Percentiles rank a stretch among this genome's conserved stretches.
Conservation (phyloP, 345 rosid genomes). For the Rhodomyrtus tomentosa region DNA sequence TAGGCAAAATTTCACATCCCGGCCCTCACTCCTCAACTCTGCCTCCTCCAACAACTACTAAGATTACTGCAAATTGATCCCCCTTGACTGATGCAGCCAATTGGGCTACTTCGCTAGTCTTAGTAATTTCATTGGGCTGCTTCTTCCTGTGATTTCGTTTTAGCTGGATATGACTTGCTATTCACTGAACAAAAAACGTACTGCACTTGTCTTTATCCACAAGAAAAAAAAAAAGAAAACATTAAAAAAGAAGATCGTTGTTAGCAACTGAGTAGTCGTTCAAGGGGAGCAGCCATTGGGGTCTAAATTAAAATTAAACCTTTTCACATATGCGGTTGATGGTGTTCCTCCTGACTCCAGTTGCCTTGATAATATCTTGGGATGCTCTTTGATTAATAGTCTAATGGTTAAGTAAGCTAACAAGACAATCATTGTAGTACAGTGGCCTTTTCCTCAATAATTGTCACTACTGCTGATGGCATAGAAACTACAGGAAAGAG, state of each 20-base stretch:
- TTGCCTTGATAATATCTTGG: not conserved
- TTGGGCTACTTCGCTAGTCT: not conserved
- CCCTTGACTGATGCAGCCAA: not conserved
- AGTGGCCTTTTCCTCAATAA: not conserved
- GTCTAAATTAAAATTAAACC: not conserved
- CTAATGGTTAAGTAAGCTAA: not conserved
- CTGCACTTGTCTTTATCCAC: not conserved
- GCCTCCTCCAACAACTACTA: not conserved
- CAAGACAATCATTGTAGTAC: not conserved
- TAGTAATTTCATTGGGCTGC: not conserved
- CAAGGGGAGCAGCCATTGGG: not conserved
- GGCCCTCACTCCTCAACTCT: not conserved
- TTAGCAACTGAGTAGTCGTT: not conserved
- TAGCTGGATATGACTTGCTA: not conserved
- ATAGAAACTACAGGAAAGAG: not conserved
- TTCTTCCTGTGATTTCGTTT: not conserved
- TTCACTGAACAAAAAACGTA: not conserved
- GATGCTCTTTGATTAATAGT: not conserved
- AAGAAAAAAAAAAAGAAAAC: not conserved
- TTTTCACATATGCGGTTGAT: not conserved
- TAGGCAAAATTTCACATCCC: not conserved
- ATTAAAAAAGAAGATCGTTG: not conserved
- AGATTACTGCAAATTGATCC: not conserved
- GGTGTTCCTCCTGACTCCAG: not conserved
- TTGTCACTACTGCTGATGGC: not conserved